Percentiles rank a stretch among this genome's conserved stretches.
phyloP scores from a whole-genome alignment of 2,329 filamentous ascomycete species.

The Immersiporthe knoxdaviesiana region DNA sequence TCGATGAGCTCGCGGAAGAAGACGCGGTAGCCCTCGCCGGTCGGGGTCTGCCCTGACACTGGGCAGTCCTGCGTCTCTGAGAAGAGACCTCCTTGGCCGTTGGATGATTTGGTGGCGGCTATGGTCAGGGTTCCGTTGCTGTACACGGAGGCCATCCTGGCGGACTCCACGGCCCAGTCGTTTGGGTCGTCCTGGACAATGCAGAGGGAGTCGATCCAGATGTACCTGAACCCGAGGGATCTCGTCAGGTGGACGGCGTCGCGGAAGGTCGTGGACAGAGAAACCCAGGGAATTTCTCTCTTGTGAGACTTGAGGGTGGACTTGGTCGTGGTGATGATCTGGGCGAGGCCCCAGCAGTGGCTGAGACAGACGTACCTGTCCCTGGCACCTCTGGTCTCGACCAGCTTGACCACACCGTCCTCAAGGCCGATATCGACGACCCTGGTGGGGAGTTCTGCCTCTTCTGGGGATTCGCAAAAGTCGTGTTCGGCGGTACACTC shows the following conservation, averaged over 20 bases:
- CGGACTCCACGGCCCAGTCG: slow-evolving; percentile 25
- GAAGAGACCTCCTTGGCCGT: slow-evolving; percentile 8
- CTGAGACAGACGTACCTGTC: slow-evolving; percentile 10
- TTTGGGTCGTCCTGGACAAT: slow-evolving; percentile 27
- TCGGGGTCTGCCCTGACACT: not conserved
- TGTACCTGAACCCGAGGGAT: not conserved
- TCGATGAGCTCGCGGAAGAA: slow-evolving; percentile 8
- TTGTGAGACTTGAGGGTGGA: not conserved
- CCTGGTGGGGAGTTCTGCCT: not conserved
- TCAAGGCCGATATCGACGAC: not conserved
- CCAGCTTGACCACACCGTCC: not conserved
- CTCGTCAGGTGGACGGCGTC: slow-evolving; percentile 1
- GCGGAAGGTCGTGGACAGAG: slow-evolving; percentile 8
- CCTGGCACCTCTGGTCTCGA: not conserved
- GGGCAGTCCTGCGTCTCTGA: not conserved
- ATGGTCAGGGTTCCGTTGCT: slow-evolving; percentile 20
- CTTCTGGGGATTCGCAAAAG: not conserved
- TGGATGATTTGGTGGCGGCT: slow-evolving; percentile 9
- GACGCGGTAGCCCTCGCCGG: not conserved
- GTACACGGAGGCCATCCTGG: slow-evolving; percentile 26
- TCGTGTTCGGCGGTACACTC: not conserved
- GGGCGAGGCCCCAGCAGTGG: slow-evolving; percentile 14
- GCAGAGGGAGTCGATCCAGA: slow-evolving; percentile 22
- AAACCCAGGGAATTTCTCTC: not conserved
- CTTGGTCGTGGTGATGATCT: slow-evolving; percentile 8